These are phyloP conservation scores for Anastatica hierochuntica DNA, from an alignment of 345 rosid species.

Conservation along the genomic window DNA sequence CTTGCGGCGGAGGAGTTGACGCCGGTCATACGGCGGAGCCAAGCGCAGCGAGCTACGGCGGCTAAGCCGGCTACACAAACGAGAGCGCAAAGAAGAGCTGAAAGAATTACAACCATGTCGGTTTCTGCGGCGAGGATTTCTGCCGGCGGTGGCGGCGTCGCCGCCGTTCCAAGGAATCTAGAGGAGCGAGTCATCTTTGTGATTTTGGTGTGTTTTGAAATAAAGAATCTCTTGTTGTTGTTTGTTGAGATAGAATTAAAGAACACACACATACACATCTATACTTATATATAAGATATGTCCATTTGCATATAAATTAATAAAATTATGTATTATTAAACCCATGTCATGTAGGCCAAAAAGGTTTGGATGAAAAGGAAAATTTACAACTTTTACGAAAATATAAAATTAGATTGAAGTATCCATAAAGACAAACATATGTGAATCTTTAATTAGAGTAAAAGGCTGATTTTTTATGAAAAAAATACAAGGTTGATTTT, in stretches of 20 bases:
- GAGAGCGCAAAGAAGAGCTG: constrained; percentile 66
- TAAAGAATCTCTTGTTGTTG: too few relatives aligned
- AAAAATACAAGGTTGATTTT: too few relatives aligned
- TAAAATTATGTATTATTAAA: background rate
- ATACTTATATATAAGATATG: constrained; percentile 16
- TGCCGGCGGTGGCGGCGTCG: constrained; percentile 32
- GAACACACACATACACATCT: constrained; percentile 16
- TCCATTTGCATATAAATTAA: background rate
- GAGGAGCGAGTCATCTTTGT: constrained; percentile 32
- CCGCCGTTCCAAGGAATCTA: constrained; percentile 27
- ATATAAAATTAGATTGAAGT: constrained; percentile 5
- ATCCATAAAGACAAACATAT: constrained; percentile 19
- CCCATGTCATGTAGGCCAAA: constrained; percentile 10
- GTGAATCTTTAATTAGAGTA: background rate
- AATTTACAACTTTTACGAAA: constrained; percentile 9
- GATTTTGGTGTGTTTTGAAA: background rate
- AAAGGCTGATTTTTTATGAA: background rate
- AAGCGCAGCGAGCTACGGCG: constrained; percentile 63
- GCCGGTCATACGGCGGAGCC: constrained; percentile 38
- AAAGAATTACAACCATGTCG: constrained; percentile 54
- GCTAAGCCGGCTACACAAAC: constrained; percentile 60
- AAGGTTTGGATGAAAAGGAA: constrained; percentile 1
- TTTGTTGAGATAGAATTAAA: too few relatives aligned
- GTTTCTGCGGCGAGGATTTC: constrained; percentile 39
- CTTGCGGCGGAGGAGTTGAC: background rate